A percentile compares a stretch with the other conserved stretches of the same genome.
Conservation (phyloP, 1,284 basidiomycete genomes). For the Ceratobasidium sp. region DNA sequence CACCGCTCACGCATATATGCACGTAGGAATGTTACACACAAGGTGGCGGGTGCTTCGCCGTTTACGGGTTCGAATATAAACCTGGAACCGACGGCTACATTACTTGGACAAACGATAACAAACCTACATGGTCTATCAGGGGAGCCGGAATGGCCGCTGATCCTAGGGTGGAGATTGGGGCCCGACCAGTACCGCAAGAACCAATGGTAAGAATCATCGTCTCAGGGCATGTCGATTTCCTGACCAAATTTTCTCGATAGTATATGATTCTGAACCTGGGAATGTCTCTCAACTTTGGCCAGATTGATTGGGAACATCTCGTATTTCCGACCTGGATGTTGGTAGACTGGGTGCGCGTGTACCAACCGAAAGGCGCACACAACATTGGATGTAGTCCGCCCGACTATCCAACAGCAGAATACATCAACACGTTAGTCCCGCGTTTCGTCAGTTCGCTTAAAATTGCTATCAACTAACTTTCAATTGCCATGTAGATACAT, state of each 20-base stretch:
- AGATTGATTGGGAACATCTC: slow-evolving; percentile 74
- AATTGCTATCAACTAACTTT: slow-evolving; percentile 51
- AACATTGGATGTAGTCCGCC: slow-evolving; percentile 88
- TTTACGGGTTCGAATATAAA: slow-evolving; percentile 77
- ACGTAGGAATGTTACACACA: slow-evolving; percentile 36
- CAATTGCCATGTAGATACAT: neutral
- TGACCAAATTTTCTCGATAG: slow-evolving; percentile 55
- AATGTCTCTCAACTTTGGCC: slow-evolving; percentile 83
- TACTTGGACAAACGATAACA: slow-evolving; percentile 77
- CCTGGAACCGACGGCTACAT: slow-evolving; percentile 76
- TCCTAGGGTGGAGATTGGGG: slow-evolving; percentile 72
- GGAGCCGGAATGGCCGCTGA: slow-evolving; percentile 79
- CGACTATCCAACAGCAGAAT: slow-evolving; percentile 81
- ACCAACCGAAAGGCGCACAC: slow-evolving; percentile 74
- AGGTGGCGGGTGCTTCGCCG: slow-evolving; percentile 60
- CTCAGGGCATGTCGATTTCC: too few species aligned
- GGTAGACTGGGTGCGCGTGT: slow-evolving; percentile 89
- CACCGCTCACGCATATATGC: neutral
- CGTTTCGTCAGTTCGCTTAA: slow-evolving; percentile 36
- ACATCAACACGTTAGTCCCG: slow-evolving; percentile 75
- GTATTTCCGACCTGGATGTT: slow-evolving; percentile 63
- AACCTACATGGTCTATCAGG: slow-evolving; percentile 82
- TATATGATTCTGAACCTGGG: slow-evolving; percentile 87
- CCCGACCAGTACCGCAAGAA: slow-evolving; percentile 84
- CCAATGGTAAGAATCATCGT: slow-evolving; percentile 70